phyloP scores from a whole-genome alignment of 139 green algal species.

The Picochlorum sp. region DNA sequence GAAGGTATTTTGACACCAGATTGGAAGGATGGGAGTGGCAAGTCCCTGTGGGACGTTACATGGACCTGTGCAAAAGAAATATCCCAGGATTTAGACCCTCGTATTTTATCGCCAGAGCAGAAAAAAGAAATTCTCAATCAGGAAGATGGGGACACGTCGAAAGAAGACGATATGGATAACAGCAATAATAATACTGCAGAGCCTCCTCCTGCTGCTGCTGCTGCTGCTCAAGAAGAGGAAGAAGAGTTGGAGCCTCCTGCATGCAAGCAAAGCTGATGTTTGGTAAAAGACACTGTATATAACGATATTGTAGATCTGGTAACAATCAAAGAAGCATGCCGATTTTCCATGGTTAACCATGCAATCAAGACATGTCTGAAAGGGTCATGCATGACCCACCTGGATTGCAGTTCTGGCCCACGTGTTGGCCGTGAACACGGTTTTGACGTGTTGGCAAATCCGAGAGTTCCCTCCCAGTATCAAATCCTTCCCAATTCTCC shows the following conservation, averaged over 20 bases:
- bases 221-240: background rate
- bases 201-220: background rate
- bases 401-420: too few relatives aligned
- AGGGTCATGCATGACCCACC: too few relatives aligned
- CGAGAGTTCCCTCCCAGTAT: too few relatives aligned
- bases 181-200: background rate
- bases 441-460: too few relatives aligned
- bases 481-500: too few relatives aligned
- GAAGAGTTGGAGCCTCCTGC: background rate
- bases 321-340: too few relatives aligned
- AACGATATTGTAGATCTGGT: background rate
- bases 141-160: too few relatives aligned
- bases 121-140: background rate
- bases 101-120: background rate
- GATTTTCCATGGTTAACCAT: too few relatives aligned
- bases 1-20: constrained; percentile 42
- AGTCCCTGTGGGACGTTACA: constrained; percentile 70
- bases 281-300: background rate
- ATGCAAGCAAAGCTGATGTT: constrained; percentile 3
- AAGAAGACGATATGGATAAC: background rate
- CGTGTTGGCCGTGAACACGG: too few relatives aligned
- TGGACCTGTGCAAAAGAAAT: constrained; percentile 47
- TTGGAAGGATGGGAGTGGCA: constrained; percentile 29
- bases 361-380: too few relatives aligned
- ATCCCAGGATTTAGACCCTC: constrained; percentile 34